Evolutionary conservation across 2,329 filamentous ascomycete species (phyloP).

Genomic region (Colletotrichum sp.): DNA sequence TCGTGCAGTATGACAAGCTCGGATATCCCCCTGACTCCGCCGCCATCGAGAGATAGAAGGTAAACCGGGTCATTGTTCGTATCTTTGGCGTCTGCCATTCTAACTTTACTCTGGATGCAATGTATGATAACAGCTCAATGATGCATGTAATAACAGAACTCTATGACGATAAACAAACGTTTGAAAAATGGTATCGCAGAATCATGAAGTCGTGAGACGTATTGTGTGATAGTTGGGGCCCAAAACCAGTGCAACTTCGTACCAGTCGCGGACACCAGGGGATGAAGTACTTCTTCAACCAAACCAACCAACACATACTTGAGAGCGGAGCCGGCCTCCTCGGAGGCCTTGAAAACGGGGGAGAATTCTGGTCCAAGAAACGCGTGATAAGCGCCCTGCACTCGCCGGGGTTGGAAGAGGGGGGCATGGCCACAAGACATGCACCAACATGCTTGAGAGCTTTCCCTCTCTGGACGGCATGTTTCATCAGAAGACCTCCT

Average conservation of each 20-base stretch:
- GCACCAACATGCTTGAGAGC: neutral
- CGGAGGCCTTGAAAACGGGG: neutral
- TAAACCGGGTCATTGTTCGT: neutral
- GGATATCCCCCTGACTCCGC: constrained; percentile 22
- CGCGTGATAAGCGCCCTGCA: neutral
- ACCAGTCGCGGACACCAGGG: neutral
- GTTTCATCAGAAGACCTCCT: neutral
- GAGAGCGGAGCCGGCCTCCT: neutral
- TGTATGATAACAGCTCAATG: neutral
- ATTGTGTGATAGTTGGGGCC: neutral
- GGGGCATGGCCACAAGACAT: neutral
- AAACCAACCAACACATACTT: neutral
- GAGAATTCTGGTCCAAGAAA: neutral
- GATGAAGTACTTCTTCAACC: neutral
- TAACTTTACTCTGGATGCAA: neutral
- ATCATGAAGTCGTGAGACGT: neutral
- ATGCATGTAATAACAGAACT: neutral
- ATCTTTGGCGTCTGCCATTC: neutral
- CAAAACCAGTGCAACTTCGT: neutral
- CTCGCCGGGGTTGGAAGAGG: neutral
- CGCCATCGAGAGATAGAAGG: constrained; percentile 12
- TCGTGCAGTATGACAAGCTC: constrained; percentile 28
- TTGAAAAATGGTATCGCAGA: neutral
- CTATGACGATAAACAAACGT: too few relatives aligned
- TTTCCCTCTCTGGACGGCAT: neutral